Conservation (phyloP, 495 filamentous ascomycete genomes). For the Daldinia bambusicola region DNA sequence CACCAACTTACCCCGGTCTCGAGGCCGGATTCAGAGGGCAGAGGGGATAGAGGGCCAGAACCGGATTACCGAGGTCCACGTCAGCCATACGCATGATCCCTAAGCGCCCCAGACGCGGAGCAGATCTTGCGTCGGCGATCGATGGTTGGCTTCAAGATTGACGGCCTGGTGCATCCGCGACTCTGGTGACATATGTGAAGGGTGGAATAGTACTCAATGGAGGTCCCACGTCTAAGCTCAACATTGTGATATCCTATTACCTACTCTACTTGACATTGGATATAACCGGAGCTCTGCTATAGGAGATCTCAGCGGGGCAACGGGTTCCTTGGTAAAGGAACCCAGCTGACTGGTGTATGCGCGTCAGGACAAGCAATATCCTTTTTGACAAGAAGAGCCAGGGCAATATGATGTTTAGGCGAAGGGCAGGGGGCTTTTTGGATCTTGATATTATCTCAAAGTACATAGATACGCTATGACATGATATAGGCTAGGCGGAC, state of each 20-base stretch:
- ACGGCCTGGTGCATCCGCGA: constrained; percentile 15
- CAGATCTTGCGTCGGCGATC: constrained; percentile 41
- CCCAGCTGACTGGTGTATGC: constrained; percentile 9
- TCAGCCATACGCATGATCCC: constrained; percentile 32
- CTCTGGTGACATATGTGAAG: neutral
- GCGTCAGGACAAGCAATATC: constrained; percentile 13
- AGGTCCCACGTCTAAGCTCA: neutral
- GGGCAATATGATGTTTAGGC: neutral
- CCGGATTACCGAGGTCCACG: constrained; percentile 32
- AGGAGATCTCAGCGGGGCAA: constrained; percentile 1
- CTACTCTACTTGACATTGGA: neutral
- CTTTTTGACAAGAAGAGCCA: constrained; percentile 21
- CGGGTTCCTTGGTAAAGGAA: constrained; percentile 15
- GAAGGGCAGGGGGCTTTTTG: neutral
- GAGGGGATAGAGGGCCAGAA: constrained; percentile 3
- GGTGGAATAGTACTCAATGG: neutral
- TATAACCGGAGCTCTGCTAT: constrained; percentile 2
- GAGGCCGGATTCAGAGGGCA: constrained; percentile 12
- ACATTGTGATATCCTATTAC: neutral
- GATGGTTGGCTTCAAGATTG: constrained; percentile 20
- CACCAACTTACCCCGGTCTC: constrained; percentile 18
- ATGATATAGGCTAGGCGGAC: neutral
- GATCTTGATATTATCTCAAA: constrained; percentile 5
- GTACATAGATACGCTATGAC: neutral
- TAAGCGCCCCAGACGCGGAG: constrained; percentile 37